Base-by-base conservation (phyloP, 208 protist species). In the Phytomonas francai region DNA sequence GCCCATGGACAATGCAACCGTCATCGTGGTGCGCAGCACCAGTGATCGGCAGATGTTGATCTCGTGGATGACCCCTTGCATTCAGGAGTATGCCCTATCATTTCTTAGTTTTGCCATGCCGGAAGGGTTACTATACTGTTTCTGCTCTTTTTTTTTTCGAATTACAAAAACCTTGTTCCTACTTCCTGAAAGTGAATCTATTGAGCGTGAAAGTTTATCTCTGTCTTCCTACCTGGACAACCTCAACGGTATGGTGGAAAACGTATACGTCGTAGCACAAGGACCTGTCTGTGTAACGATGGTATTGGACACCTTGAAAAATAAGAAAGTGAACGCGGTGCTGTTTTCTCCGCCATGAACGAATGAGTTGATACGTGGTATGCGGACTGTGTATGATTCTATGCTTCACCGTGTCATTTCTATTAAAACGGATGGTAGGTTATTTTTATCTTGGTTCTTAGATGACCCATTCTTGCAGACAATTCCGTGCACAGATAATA, bases 21-120 rank as follows among this genome's bases (percentile, higher is more conserved):
- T 91, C 54, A n/a, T 91, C 30, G 62, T 79, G 16, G 57, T 85
- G 33, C 73, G 82, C 28, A 59, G 71, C 19, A 71, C 72, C 30
- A 61, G 11, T 22, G 57, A 80, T 33, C 14, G 81, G n/a, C 67
- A 78, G 54, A 31, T 71, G 25, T 25, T 72, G 58, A 88, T 89
- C 27, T 76, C 81, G 45, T 76, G 71, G 22, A 80, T 82, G 70
- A 78, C 68, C 3, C 79, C 82, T 72, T 89, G 81, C 76, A 79
- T 89, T 58, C 71, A 88, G 69, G 56, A 63, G 45, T 74, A 84
- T 54, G 54, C 63, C 16, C 19, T 89, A 9, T 87, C 81, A 2
- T 73, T 87, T 29, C 76, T 92, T 30, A 70, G 74, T 29, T 71
- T 84, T 32, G 60, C 89, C 49, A 88, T 84, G 73, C 87, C 87